phyloP scores from a whole-genome alignment of 768 basidiomycete species.

The Crucibulum laeve region DNA sequence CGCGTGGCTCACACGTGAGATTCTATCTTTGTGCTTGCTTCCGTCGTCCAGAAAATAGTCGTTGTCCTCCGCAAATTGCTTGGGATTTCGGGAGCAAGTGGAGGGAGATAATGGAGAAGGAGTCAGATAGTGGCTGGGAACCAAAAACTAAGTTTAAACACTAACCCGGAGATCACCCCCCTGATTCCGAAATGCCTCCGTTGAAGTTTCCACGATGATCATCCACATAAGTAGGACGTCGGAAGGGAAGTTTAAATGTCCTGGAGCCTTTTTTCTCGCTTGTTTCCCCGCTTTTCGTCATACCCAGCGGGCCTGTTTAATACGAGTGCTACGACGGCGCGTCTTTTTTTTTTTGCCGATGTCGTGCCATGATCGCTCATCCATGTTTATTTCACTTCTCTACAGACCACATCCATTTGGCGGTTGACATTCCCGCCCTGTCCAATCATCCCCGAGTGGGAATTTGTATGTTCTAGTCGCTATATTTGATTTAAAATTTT shows the following conservation, averaged over 20 bases:
- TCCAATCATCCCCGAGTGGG: slow-evolving; percentile 14
- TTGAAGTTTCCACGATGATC: slow-evolving; percentile 33
- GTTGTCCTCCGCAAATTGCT: not conserved
- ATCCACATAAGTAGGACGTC: slow-evolving; percentile 27
- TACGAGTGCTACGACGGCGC: too few species aligned
- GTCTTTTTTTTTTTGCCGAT: not conserved
- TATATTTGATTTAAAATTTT: slow-evolving; percentile 2
- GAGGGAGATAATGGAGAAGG: not conserved
- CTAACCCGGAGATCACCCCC: slow-evolving; percentile 34
- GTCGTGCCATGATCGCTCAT: not conserved
- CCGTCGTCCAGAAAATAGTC: not conserved
- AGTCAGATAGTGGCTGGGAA: slow-evolving; percentile 7
- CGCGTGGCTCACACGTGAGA: slow-evolving; percentile 36
- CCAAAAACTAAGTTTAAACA: slow-evolving; percentile 14
- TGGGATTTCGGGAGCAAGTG: not conserved
- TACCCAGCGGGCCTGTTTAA: slow-evolving; percentile 9
- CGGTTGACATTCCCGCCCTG: slow-evolving; percentile 15
- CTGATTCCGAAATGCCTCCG: slow-evolving; percentile 35
- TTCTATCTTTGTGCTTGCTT: slow-evolving; percentile 3
- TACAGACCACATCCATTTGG: slow-evolving; percentile 6
- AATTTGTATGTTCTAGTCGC: slow-evolving; percentile 20
- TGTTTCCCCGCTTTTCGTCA: slow-evolving; percentile 16
- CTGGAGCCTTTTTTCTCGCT: slow-evolving; percentile 13
- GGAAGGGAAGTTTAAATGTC: slow-evolving; percentile 25
- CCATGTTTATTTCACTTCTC: slow-evolving; percentile 4